Conservation (phyloP, 2,329 filamentous ascomycete genomes). For the Beauveria pseudobassiana region DNA sequence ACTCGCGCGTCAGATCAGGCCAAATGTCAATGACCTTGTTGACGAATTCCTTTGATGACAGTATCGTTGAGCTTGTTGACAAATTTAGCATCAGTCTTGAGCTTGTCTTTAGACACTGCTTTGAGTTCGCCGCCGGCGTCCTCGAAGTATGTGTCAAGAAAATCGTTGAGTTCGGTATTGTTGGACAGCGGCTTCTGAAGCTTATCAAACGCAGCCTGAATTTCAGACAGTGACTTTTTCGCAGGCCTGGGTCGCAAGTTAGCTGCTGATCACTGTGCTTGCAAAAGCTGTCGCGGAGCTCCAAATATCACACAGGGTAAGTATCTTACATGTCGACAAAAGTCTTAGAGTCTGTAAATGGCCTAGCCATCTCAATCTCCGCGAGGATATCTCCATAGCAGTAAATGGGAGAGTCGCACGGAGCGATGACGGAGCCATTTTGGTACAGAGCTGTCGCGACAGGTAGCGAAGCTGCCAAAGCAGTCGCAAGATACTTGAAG, state of each 20-base stretch:
- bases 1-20: conserved; percentile 58
- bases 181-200: conserved; percentile 55
- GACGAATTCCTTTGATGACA: conserved; percentile 53
- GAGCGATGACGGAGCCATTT: conserved; percentile 53
- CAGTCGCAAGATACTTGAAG: conserved; percentile 19
- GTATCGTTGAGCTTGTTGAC: conserved; percentile 48
- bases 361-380: conserved; percentile 54
- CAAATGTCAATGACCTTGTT: conserved; percentile 60
- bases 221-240: conserved; percentile 48
- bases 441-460: conserved; percentile 42
- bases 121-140: conserved; percentile 56
- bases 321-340: conserved; percentile 57
- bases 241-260: conserved; percentile 41
- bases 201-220: conserved; percentile 52
- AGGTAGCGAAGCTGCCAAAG: conserved; percentile 21
- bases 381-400: conserved; percentile 58
- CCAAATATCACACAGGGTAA: not conserved
- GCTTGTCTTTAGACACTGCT: conserved; percentile 40
- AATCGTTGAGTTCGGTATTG: conserved; percentile 53
- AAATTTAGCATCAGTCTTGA: conserved; percentile 51
- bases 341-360: conserved; percentile 62
- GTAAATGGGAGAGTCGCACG: conserved; percentile 61
- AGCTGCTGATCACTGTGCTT: conserved; percentile 14
- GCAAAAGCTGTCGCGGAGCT: not conserved
- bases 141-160: conserved; percentile 56